Conservation (phyloP, 2,329 filamentous ascomycete genomes). For the Alternaria sp. region DNA sequence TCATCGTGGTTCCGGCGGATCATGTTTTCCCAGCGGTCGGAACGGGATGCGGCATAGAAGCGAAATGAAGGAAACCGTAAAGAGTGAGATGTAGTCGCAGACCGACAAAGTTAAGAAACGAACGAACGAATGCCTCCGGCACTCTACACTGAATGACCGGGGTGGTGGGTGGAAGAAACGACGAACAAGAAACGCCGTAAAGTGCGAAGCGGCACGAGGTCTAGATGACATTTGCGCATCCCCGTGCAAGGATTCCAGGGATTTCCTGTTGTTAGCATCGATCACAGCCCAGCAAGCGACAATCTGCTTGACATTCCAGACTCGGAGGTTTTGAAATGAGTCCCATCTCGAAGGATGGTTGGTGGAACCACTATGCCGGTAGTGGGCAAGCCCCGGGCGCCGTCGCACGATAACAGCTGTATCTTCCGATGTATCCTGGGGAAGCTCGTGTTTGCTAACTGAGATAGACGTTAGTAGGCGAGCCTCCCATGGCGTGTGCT, state of each 20-base stretch:
- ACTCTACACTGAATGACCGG: slow-evolving; percentile 3
- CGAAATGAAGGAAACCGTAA: slow-evolving; percentile 11
- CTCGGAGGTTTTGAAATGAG: slow-evolving; percentile 24
- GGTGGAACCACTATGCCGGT: slow-evolving; percentile 33
- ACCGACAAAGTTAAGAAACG: slow-evolving; percentile 9
- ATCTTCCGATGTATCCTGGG: slow-evolving; percentile 27
- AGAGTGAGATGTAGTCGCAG: slow-evolving; percentile 3
- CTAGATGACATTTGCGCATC: slow-evolving; percentile 16
- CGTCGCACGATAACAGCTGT: slow-evolving; percentile 23
- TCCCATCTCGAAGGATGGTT: slow-evolving; percentile 27
- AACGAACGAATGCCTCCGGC: slow-evolving; percentile 7
- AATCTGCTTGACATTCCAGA: slow-evolving; percentile 26
- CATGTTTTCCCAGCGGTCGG: slow-evolving; percentile 30
- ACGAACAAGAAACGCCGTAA: slow-evolving; percentile 13
- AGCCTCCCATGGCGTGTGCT: not conserved
- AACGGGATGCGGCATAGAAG: slow-evolving; percentile 14
- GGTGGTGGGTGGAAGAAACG: slow-evolving; percentile 7
- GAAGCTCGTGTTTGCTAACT: slow-evolving; percentile 26
- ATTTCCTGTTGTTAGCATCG: slow-evolving; percentile 18
- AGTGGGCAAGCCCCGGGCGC: slow-evolving; percentile 17
- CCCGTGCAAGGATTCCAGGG: slow-evolving; percentile 24
- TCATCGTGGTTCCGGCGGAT: slow-evolving; percentile 31
- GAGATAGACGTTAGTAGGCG: slow-evolving; percentile 11
- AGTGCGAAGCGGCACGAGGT: slow-evolving; percentile 12
- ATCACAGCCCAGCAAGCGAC: slow-evolving; percentile 20